Evolutionary conservation across 2,329 filamentous ascomycete genomes (phyloP).

Genomic region (Hypoxylon sp.): DNA sequence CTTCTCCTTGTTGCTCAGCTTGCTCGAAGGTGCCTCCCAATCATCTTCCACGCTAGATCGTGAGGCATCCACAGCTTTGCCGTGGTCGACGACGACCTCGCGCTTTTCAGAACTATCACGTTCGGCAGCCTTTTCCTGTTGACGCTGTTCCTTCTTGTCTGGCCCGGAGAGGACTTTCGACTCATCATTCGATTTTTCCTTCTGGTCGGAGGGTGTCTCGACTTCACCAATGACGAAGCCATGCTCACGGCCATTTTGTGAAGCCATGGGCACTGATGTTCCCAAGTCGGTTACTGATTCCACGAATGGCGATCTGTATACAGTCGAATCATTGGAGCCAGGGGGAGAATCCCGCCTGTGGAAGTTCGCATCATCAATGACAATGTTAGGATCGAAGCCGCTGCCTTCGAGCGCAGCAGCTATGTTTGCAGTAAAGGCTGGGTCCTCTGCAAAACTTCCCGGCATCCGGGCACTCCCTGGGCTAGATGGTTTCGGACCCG

Average conservation of each 20-base stretch:
- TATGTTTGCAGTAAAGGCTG: constrained; percentile 78
- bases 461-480: constrained; percentile 69
- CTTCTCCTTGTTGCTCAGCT: constrained; percentile 58
- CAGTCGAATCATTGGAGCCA: constrained; percentile 66
- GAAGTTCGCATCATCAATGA: constrained; percentile 76
- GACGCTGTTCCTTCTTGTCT: constrained; percentile 56
- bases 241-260: constrained; percentile 52
- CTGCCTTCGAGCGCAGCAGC: constrained; percentile 78
- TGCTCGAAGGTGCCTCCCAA: constrained; percentile 48
- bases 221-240: constrained; percentile 66
- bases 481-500: constrained; percentile 71
- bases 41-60: constrained; percentile 53
- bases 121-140: constrained; percentile 58
- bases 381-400: constrained; percentile 79
- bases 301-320: constrained; percentile 66
- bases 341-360: constrained; percentile 75
- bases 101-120: constrained; percentile 48
- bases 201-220: constrained; percentile 60
- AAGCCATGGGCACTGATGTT: constrained; percentile 37
- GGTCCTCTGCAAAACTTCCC: constrained; percentile 76
- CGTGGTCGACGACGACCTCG: constrained; percentile 44
- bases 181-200: constrained; percentile 46
- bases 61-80: constrained; percentile 27
- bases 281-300: constrained; percentile 64
- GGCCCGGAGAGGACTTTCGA: constrained; percentile 49